Conservation (phyloP, 768 basidiomycete species). For the Cyathus striatus region DNA sequence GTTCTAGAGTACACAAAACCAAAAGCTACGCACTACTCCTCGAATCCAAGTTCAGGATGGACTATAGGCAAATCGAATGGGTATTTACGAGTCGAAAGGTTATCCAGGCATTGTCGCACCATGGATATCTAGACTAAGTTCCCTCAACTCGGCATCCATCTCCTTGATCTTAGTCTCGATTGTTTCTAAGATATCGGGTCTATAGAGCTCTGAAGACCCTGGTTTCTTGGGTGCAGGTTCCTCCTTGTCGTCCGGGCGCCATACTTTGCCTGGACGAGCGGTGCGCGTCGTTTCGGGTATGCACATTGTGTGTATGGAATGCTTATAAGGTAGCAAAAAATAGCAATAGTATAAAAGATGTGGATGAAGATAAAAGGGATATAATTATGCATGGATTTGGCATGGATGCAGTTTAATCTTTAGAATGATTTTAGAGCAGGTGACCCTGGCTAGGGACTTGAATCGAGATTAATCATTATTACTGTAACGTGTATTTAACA, state of each 20-base stretch:
- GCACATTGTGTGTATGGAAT: constrained; percentile 7
- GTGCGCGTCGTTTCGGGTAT: constrained; percentile 4
- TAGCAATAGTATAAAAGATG: neutral
- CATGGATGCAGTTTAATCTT: no score
- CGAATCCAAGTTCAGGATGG: constrained; percentile 64
- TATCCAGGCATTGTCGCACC: no score
- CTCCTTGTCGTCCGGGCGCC: constrained; percentile 35
- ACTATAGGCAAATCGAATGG: no score
- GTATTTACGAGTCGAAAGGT: no score
- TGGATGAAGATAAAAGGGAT: neutral
- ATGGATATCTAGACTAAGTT: constrained; percentile 69
- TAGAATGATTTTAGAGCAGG: no score
- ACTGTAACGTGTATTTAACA: no score
- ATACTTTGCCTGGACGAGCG: constrained; percentile 17
- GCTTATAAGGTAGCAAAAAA: no score
- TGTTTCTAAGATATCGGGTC: constrained; percentile 54
- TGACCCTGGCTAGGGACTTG: no score
- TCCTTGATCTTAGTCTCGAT: constrained; percentile 51
- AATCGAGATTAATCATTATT: no score
- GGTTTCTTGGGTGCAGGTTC: constrained; percentile 26
- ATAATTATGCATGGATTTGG: no score
- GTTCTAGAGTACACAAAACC: neutral
- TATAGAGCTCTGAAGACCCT: constrained; percentile 32
- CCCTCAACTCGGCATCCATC: constrained; percentile 50
- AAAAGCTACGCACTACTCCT: constrained; percentile 50